Evolutionary conservation across 768 basidiomycete species (phyloP).

Genomic region (Suillus cothurnatus): DNA sequence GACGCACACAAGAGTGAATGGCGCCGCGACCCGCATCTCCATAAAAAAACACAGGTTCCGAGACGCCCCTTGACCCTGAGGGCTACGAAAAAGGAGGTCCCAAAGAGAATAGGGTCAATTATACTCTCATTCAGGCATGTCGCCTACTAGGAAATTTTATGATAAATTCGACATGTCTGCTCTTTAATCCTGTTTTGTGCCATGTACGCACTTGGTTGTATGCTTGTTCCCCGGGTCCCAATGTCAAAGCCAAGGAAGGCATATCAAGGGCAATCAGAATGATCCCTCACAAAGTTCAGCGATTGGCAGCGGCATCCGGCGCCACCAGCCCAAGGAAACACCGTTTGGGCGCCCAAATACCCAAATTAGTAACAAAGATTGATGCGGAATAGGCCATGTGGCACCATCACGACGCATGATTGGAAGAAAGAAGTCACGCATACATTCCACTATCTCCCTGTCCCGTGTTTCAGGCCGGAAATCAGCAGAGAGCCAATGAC

Average conservation of each 20-base stretch:
- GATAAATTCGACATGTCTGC: not conserved
- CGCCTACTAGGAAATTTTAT: not conserved
- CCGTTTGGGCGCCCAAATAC: not conserved
- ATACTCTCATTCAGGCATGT: not conserved
- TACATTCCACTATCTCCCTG: not conserved
- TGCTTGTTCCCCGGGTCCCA: not conserved
- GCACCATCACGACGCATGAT: not conserved
- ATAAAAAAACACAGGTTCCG: not conserved
- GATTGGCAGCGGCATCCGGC: not conserved
- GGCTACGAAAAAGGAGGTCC: not conserved
- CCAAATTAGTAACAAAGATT: not conserved
- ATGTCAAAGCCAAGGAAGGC: not conserved
- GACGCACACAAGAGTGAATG: not conserved
- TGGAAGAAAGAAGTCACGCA: not conserved
- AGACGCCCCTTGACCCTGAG: not conserved
- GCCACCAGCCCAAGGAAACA: conserved; percentile 1
- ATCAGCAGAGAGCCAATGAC: not conserved
- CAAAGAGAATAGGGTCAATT: not conserved
- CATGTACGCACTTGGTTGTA: not conserved
- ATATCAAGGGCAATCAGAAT: conserved; percentile 6
- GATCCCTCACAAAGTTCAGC: not conserved
- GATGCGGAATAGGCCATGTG: not conserved
- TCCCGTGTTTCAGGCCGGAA: not conserved
- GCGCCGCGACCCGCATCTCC: not conserved
- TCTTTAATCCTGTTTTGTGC: not conserved